Evolutionary conservation across 148 eudicot genomes (phyloP), one percentile per base, ranked within the genome.

Genomic region (Rhododendron simsii): DNA sequence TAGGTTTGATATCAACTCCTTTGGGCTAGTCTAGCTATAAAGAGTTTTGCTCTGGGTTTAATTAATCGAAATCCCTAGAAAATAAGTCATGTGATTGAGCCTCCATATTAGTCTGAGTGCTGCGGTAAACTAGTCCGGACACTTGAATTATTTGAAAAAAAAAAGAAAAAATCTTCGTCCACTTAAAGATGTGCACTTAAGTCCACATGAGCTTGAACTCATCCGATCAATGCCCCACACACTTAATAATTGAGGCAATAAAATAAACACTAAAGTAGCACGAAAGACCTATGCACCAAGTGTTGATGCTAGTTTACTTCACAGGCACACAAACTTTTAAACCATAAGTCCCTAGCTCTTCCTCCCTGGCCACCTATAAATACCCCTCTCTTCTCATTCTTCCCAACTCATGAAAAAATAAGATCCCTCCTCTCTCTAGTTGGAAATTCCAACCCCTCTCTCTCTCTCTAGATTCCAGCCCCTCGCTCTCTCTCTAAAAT

Each of bases 311-410:
- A 47, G 50, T 47, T 73, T 44, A 81, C 21, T 39, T 47, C 47
- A 20, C 23, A 35, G 16, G 80, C 48, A 76, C 50, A 7, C 47
- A 37, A 45, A 47, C 5, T 23, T 78, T 23, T 33, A 33, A 41
- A 78, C 53, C 76, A 71, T 3, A 3, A 67, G 74, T 55, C 33
- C 14, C 71, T 0, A 9, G 4, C 8, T n/a, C 37, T 0, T 9
- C 84, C 63, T 76, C 57, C 48, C 28, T 4, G 28, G 45, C 89
- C 86, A 83, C 80, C 89, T 81, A 89, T 57, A 71, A 8, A 50
- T 8, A 47, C 12, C 82, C 28, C 7, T 14, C 67, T 14, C 26
- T 74, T 73, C 67, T 45, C 28, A 30, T 3, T 53, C 84, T 30
- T 10, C 82, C 45, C 18, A 77, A 21, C 83, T 37, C 77, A 81